Conservation (phyloP, 2,329 filamentous ascomycete genomes). For the Pseudocercospora vitis region DNA sequence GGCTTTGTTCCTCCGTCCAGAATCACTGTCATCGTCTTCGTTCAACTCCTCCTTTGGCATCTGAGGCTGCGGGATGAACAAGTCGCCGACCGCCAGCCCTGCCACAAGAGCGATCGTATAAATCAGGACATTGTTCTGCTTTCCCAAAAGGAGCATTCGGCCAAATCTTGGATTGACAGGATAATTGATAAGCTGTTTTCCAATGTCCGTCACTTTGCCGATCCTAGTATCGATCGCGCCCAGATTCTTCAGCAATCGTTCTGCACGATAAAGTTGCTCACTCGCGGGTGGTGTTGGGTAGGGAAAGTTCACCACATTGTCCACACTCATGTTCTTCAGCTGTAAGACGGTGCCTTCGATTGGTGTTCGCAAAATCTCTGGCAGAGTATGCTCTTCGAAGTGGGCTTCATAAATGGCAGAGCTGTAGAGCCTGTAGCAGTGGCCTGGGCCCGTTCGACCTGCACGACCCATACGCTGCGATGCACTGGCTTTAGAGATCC, state of each 20-base stretch:
- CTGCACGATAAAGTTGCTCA: constrained; percentile 74
- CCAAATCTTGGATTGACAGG: constrained; percentile 88
- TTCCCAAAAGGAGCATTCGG: constrained; percentile 85
- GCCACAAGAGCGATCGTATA: constrained; percentile 89
- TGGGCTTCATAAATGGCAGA: constrained; percentile 91
- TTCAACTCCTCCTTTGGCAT: constrained; percentile 40
- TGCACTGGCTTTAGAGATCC: constrained; percentile 97
- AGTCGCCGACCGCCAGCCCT: constrained; percentile 80
- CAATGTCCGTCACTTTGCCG: constrained; percentile 75
- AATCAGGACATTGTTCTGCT: constrained; percentile 76
- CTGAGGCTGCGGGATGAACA: constrained; percentile 82
- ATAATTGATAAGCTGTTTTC: constrained; percentile 81
- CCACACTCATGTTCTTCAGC: constrained; percentile 90
- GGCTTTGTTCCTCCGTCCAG: constrained; percentile 16
- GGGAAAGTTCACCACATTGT: constrained; percentile 88
- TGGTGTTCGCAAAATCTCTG: constrained; percentile 86
- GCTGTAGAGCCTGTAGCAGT: constrained; percentile 93
- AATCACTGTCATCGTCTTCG: constrained; percentile 42
- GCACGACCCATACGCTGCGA: constrained; percentile 90
- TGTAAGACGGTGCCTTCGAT: constrained; percentile 88
- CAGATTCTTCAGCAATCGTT: constrained; percentile 81
- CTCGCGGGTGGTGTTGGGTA: constrained; percentile 88
- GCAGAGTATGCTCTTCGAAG: constrained; percentile 80
- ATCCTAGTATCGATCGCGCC: constrained; percentile 67
- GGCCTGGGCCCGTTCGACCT: constrained; percentile 89